These are phyloP conservation scores for Blastosporella zonata DNA, from an alignment of 1,284 basidiomycete genomes.

Conservation along the genomic window DNA sequence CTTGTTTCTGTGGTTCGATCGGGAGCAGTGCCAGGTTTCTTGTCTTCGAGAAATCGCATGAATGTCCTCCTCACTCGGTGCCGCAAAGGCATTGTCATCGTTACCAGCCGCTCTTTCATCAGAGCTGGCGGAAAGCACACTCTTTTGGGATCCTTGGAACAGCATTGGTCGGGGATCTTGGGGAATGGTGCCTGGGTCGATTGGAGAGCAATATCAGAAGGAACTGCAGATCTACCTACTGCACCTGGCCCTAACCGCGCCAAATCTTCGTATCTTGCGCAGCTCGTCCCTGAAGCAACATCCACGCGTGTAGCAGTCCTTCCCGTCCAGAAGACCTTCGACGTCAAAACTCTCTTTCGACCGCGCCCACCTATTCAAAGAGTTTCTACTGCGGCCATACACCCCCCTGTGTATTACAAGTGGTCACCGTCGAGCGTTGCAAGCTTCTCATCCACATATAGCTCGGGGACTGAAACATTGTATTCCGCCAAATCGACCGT, in stretches of 20 bases:
- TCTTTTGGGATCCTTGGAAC: slow-evolving; percentile 32
- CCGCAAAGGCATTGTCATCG: slow-evolving; percentile 40
- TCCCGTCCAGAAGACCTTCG: neutral
- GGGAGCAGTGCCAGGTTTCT: slow-evolving; percentile 35
- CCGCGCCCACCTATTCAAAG: neutral
- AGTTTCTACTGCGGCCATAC: neutral
- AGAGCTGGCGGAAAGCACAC: slow-evolving; percentile 25
- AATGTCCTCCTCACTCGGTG: slow-evolving; percentile 51
- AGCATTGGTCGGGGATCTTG: slow-evolving; percentile 20
- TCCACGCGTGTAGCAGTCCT: neutral
- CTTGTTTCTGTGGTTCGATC: slow-evolving; percentile 45
- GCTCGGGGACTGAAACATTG: too few species aligned
- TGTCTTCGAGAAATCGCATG: slow-evolving; percentile 35
- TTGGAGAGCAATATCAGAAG: slow-evolving; percentile 25
- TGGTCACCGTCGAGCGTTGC: too few species aligned
- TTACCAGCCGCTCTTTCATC: slow-evolving; percentile 37
- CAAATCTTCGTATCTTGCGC: neutral
- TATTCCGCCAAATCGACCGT: too few species aligned
- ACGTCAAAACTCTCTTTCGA: slow-evolving; percentile 1
- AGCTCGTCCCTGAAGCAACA: neutral
- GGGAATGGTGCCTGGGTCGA: slow-evolving; percentile 22
- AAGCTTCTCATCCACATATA: too few species aligned
- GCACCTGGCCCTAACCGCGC: slow-evolving; percentile 18
- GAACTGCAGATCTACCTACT: slow-evolving; percentile 24
- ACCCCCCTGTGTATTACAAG: too few species aligned